Evolutionary conservation across 2,329 filamentous ascomycete species (phyloP).

Genomic region (Pyrenochaeta sp.): DNA sequence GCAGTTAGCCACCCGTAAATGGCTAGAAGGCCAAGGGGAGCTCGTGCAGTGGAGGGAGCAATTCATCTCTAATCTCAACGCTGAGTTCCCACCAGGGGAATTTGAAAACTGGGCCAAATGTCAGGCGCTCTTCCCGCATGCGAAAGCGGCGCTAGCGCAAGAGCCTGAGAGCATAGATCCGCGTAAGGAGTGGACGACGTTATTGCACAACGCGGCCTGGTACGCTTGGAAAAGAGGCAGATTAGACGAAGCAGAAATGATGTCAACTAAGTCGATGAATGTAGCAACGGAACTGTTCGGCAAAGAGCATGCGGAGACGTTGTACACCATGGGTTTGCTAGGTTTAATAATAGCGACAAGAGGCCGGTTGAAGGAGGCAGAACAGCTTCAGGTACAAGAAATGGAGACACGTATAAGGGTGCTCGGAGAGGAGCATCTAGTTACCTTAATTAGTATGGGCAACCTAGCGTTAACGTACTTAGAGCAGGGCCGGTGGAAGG

Average conservation of each 20-base stretch:
- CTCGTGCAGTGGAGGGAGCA: slow-evolving; percentile 39
- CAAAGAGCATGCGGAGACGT: slow-evolving; percentile 2
- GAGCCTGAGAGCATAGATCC: slow-evolving; percentile 1
- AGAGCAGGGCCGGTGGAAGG: not conserved
- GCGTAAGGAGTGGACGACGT: slow-evolving; percentile 7
- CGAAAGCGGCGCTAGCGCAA: slow-evolving; percentile 12
- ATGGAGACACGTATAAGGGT: too few species aligned
- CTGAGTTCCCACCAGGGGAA: slow-evolving; percentile 36
- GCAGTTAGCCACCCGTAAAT: slow-evolving; percentile 40
- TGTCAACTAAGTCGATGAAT: slow-evolving; percentile 8
- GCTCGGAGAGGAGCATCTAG: too few species aligned
- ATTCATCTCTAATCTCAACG: slow-evolving; percentile 38
- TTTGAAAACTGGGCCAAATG: slow-evolving; percentile 47
- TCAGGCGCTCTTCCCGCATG: slow-evolving; percentile 43
- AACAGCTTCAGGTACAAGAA: too few species aligned
- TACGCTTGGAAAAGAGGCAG: slow-evolving; percentile 15
- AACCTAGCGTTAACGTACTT: too few species aligned
- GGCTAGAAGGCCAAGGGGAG: slow-evolving; percentile 21
- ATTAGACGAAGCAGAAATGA: slow-evolving; percentile 8
- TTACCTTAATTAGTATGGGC: too few species aligned
- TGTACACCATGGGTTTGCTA: slow-evolving; percentile 8
- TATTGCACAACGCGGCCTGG: slow-evolving; percentile 16
- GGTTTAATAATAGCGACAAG: not conserved
- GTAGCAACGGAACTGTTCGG: slow-evolving; percentile 7
- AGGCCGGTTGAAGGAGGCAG: not conserved